Base-by-base conservation (phyloP, 306 rosid genomes). In the Rubus parviflorus region DNA sequence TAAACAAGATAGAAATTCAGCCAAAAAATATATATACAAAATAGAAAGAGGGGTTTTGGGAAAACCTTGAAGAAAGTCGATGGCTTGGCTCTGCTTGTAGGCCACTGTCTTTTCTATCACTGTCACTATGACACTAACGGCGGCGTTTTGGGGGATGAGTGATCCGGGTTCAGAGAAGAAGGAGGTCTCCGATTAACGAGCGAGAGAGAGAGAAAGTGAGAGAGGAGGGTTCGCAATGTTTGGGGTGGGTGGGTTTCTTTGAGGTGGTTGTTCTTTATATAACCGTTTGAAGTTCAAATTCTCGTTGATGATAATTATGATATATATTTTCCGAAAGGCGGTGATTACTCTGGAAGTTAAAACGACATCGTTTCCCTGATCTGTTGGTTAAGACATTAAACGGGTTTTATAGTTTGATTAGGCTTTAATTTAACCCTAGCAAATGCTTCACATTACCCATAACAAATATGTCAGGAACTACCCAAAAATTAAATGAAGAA, bases 231-330 rank as follows among this genome's bases (percentile, higher is more conserved):
- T 68, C 5, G 63, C 19, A 38, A n/a, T 38, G 62, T 42, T 56
- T 56, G 40, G 76, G 53, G 41, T 5, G 53, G 68, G 45, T 63
- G 43, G 45, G 68, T 75, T 74, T 68, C 60, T 23, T 58, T 11
- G 22, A 48, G 15, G 11, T 15, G 12, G 70, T 64, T 64, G 63
- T 38, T 52, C 49, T 45, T 61, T 62, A 58, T 23, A 48, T 54
- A 57, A 45, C 74, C 52, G 73, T 57, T 72, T 72, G 15, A 66
- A 76, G 42, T 79, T 83, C 77, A 53, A 79, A 79, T 53, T 79
- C 45, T 43, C 9, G 80, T 83, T 42, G 46, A 60, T 45, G 60
- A 22, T 20, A 64, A 23, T 9, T 19, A 1, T 30, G 35, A 30
- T 30, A 20, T 11, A 37, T 10, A 25, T 1, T 46, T 14, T 68